These are phyloP conservation scores for Tricholomella constricta DNA, from an alignment of 768 basidiomycete genomes.

Conservation along the genomic window DNA sequence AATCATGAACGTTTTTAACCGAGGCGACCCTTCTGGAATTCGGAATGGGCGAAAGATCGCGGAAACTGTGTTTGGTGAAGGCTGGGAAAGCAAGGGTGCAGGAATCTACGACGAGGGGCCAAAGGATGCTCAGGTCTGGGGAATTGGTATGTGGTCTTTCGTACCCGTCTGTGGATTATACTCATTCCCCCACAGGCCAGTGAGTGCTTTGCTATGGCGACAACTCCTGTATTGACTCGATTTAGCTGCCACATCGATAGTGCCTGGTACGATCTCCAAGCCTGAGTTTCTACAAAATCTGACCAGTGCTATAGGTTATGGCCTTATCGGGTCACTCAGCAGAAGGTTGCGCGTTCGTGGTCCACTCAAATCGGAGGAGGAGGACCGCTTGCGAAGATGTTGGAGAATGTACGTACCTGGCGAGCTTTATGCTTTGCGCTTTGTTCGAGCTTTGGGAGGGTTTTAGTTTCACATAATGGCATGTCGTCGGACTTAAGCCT, in stretches of 20 bases:
- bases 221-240: neutral
- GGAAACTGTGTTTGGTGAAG: conserved; percentile 79
- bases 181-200: conserved; percentile 33
- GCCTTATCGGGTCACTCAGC: conserved; percentile 95
- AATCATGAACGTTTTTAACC: conserved; percentile 89
- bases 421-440: too few relatives aligned
- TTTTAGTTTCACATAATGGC: too few relatives aligned
- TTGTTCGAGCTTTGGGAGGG: too few relatives aligned
- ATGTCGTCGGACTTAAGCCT: too few relatives aligned
- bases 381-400: conserved; percentile 85
- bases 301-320: conserved; percentile 55
- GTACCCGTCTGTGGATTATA: neutral
- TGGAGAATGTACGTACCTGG: conserved; percentile 80
- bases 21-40: conserved; percentile 57
- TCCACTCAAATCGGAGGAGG: conserved; percentile 95
- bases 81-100: conserved; percentile 76
- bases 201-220: conserved; percentile 23
- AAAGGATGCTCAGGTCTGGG: conserved; percentile 67
- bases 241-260: conserved; percentile 79
- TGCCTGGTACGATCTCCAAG: conserved; percentile 56
- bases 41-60: conserved; percentile 67
- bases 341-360: conserved; percentile 97
- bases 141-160: conserved; percentile 59
- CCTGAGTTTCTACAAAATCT: neutral
- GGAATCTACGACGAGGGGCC: conserved; percentile 70